Base-by-base conservation (phyloP, 2,329 filamentous ascomycete genomes). In the Coniochaeta hoffmannii region DNA sequence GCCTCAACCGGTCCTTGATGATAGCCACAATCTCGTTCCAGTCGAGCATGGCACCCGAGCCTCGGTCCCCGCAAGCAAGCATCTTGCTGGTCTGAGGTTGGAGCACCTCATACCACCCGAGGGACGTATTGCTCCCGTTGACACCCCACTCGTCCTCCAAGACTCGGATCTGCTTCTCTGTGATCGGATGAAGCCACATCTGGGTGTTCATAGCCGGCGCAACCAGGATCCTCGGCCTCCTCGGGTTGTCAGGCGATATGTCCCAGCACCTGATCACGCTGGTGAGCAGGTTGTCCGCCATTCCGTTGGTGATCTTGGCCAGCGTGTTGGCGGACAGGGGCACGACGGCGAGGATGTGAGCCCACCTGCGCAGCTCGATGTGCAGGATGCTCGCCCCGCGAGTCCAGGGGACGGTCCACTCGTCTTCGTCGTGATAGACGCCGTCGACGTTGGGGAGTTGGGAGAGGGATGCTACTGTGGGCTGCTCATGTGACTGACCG, bases 261-360 rank as follows among this genome's bases (percentile, higher is more conserved):
- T 97, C 93, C 94, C 93, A 99, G 0, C 93, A 93, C 19, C 93
- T 78, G 35, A 94, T 79, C 0, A 94, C 87, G 50, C 74, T 78
- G 14, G 84, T 87, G 5, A 97, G 69, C 7, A 97, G 74, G 56
- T 87, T 87, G 64, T 96, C 90, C 44, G 84, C 85, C 59, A 95
- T 77, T 0, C 94, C 94, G 24, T 81, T 80, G 0, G 82, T 82
- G 60, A 97, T 82, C 72, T 96, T 96, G 7, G 91, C 93, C 65
- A 97, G 76, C 4, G 85, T 85, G 65, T 97, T 96, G 12, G 93
- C 92, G 55, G 10, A 57, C 57, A 49, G 55, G 60, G 62, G 61
- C 9, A 62, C 63, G 14, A 65, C 59, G 8, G 64, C 60, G 2
- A 65, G 54, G 24, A 65, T 53, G 53, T 65, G 60, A 12, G 63